Evolutionary conservation across 2,329 filamentous ascomycete genomes (phyloP), one percentile per base, ranked within the genome.

Genomic region (Juglanconis juglandina): DNA sequence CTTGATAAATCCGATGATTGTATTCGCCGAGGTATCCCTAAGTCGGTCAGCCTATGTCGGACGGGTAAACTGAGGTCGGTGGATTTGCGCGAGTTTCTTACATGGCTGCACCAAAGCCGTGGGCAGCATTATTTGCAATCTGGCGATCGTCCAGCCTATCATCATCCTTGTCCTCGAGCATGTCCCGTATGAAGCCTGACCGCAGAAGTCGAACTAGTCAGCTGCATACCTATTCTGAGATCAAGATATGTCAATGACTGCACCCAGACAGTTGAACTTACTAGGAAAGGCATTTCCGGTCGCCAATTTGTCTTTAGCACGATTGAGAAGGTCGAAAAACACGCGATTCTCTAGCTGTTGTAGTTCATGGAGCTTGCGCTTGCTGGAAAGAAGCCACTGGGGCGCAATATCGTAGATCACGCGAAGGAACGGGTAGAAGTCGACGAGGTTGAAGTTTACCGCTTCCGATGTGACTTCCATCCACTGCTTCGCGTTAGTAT

Each of bases 61-160:
- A 51, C 34, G 14, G 11, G 35, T 24, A 39, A 39, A 39, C 11
- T 39, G 35, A 39, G 24, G 24, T 24, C 24, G 24, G 35, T 39
- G 35, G 35, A 39, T 39, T 7, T 39, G 35, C 35, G 35, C 35
- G 35, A 3, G 35, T 11, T 33, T 42, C 52, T 54, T 7, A 54
- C 52, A 54, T 54, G 24, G 52, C 52, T n/a, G 52, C 52, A 3
- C 52, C 52, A n/a, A 54, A 54, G 2, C 52, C 52, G 7, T 54
- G 52, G 3, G 52, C 52, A 17, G 39, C 52, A 11, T 54, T 54
- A 7, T 54, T 44, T 3, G 52, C 52, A 11, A 54, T 54, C 13
- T 54, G 52, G 14, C 52, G 52, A 8, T 54, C 52, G 39, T 33
- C 30, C 7, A 54, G 52, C 8, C 39, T 54, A 32, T 54, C 52